phyloP scores from a whole-genome alignment of 495 filamentous ascomycete species.

The Talaromyces wortmannii region DNA sequence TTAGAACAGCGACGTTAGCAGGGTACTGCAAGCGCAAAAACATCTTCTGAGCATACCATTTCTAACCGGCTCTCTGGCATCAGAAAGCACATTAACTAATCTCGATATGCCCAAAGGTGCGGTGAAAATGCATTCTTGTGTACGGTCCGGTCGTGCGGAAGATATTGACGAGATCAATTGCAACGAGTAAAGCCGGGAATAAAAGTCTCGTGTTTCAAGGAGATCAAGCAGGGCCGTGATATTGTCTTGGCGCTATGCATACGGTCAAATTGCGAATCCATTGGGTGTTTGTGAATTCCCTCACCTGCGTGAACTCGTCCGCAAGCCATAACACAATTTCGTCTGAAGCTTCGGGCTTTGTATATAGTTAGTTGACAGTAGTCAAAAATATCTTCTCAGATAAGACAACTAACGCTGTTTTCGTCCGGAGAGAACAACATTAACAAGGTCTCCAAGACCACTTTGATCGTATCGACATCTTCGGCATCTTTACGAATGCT shows the following conservation, averaged over 20 bases:
- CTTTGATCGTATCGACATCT: constrained; percentile 94
- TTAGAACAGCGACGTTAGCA: constrained; percentile 1
- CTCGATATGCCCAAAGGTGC: constrained; percentile 84
- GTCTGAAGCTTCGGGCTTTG: constrained; percentile 85
- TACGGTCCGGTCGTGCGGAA: constrained; percentile 79
- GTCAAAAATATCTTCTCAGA: neutral
- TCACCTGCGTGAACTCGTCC: constrained; percentile 93
- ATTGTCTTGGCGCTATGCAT: constrained; percentile 81
- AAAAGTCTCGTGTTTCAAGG: constrained; percentile 82
- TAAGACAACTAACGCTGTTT: constrained; percentile 47
- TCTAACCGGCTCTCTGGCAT: constrained; percentile 80
- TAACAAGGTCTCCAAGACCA: constrained; percentile 88
- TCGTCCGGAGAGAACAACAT: constrained; percentile 81
- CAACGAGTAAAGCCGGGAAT: constrained; percentile 85
- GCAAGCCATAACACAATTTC: constrained; percentile 96
- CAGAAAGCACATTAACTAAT: constrained; percentile 76
- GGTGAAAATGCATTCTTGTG: constrained; percentile 90
- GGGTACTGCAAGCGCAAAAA: neutral
- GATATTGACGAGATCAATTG: constrained; percentile 85
- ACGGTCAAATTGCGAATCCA: constrained; percentile 28
- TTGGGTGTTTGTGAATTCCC: constrained; percentile 6
- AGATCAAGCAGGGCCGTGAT: constrained; percentile 87
- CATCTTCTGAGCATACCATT: constrained; percentile 53
- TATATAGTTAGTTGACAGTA: constrained; percentile 16
- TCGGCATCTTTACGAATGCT: constrained; percentile 82